Percentiles rank a stretch among this genome's conserved stretches.
These are phyloP conservation scores for Luvunga scandens DNA, from an alignment of 345 rosid genomes.

Conservation along the genomic window DNA sequence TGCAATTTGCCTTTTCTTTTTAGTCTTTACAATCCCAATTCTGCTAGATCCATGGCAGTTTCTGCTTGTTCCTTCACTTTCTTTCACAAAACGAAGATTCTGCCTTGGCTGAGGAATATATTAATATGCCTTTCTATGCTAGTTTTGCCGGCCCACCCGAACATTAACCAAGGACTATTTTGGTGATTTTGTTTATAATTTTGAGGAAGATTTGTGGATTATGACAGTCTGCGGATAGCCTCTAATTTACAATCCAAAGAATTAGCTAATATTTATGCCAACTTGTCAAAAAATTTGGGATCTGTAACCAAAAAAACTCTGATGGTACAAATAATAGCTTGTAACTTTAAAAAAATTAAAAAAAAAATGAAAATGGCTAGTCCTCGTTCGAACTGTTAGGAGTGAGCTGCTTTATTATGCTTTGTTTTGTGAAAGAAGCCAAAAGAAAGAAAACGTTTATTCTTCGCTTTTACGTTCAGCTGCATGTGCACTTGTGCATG, in stretches of 20 bases:
- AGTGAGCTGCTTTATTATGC: too few relatives aligned
- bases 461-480: background rate
- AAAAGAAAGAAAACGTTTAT: background rate
- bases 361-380: background rate
- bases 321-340: too few relatives aligned
- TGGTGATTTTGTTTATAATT: background rate
- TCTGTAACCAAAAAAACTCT: too few relatives aligned
- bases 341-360: background rate
- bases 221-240: background rate
- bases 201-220: background rate
- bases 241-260: background rate
- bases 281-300: background rate
- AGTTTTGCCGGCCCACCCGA: too few relatives aligned
- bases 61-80: background rate
- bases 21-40: background rate
- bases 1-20: too few relatives aligned
- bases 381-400: background rate
- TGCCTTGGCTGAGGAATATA: background rate
- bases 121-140: background rate
- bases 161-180: too few relatives aligned
- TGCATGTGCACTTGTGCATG: background rate
- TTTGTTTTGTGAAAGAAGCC: too few relatives aligned
- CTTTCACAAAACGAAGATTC: background rate
- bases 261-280: background rate
- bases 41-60: background rate